These are phyloP conservation scores for Nectriaceae sp. DNA, from an alignment of 2,329 filamentous ascomycete genomes.

Conservation along the genomic window DNA sequence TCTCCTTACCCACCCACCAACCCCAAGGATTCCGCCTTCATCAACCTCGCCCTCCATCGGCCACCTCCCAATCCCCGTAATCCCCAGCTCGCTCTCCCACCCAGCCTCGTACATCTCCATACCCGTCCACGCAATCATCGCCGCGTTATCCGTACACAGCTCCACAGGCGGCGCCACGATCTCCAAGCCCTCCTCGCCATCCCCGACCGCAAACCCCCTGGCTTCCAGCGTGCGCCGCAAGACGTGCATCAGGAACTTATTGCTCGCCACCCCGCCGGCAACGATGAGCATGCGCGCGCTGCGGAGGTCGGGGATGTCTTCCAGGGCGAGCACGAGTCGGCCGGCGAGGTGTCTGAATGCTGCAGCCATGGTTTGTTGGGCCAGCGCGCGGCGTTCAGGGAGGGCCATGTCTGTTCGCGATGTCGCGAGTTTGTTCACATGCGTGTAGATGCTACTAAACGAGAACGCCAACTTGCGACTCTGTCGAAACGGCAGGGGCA, in stretches of 20 bases:
- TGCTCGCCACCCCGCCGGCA: conserved; percentile 88
- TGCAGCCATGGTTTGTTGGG: conserved; percentile 72
- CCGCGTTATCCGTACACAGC: conserved; percentile 92
- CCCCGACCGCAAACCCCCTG: conserved; percentile 64
- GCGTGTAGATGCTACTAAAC: conserved; percentile 69
- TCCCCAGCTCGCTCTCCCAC: conserved; percentile 63
- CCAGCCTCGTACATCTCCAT: conserved; percentile 89
- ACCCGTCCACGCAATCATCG: conserved; percentile 95
- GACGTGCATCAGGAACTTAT: conserved; percentile 74
- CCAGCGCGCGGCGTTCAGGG: conserved; percentile 68
- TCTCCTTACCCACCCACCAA: conserved; percentile 46
- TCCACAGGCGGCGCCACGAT: conserved; percentile 74
- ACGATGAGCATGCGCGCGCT: conserved; percentile 69
- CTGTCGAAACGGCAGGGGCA: conserved; percentile 67
- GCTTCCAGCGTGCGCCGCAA: conserved; percentile 57
- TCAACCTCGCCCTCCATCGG: conserved; percentile 65
- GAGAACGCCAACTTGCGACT: conserved; percentile 65
- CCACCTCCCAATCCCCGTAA: conserved; percentile 70
- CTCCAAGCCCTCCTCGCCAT: conserved; percentile 55
- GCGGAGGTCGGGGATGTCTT: conserved; percentile 31
- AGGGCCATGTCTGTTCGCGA: conserved; percentile 45
- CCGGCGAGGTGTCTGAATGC: conserved; percentile 86
- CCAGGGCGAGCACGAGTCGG: conserved; percentile 70
- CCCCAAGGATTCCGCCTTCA: conserved; percentile 63
- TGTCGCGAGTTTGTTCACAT: conserved; percentile 47